These are phyloP conservation scores for Talaromyces amestolkiae DNA, from an alignment of 2,329 filamentous ascomycete genomes.

Conservation along the genomic window DNA sequence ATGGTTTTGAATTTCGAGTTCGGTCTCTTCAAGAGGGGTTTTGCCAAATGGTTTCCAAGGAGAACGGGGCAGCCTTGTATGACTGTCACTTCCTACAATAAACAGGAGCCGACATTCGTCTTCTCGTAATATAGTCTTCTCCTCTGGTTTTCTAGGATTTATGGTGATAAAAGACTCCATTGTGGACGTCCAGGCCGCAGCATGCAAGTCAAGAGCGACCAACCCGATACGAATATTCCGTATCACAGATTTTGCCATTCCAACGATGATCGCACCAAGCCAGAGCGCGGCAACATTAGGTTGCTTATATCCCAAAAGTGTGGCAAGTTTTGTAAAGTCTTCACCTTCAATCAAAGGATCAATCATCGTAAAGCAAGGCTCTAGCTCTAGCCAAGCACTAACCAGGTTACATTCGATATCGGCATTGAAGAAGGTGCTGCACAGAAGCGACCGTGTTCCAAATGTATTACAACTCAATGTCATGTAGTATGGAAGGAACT, in stretches of 20 bases:
- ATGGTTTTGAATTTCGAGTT: constrained; percentile 23
- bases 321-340: constrained; percentile 9
- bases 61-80: not conserved
- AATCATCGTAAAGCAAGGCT: constrained; percentile 23
- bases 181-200: constrained; percentile 24
- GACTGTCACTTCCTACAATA: constrained; percentile 17
- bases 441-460: constrained; percentile 27
- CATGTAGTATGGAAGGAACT: constrained; percentile 24
- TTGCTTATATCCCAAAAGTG: constrained; percentile 21
- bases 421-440: constrained; percentile 26
- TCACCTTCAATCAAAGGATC: constrained; percentile 18
- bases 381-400: constrained; percentile 27
- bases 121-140: constrained; percentile 19
- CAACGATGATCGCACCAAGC: constrained; percentile 25
- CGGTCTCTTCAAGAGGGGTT: constrained; percentile 23
- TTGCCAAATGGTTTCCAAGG: constrained; percentile 24
- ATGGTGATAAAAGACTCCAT: constrained; percentile 24
- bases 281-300: constrained; percentile 23
- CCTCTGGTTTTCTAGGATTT: constrained; percentile 5
- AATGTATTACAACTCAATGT: constrained; percentile 26
- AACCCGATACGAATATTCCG: constrained; percentile 19
- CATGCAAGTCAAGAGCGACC: constrained; percentile 21
- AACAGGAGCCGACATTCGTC: constrained; percentile 27
- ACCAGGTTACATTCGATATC: constrained; percentile 27
- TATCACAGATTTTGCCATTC: constrained; percentile 20